Base-by-base conservation (phyloP, 805 yeast species). In the Priceomyces castillae region DNA sequence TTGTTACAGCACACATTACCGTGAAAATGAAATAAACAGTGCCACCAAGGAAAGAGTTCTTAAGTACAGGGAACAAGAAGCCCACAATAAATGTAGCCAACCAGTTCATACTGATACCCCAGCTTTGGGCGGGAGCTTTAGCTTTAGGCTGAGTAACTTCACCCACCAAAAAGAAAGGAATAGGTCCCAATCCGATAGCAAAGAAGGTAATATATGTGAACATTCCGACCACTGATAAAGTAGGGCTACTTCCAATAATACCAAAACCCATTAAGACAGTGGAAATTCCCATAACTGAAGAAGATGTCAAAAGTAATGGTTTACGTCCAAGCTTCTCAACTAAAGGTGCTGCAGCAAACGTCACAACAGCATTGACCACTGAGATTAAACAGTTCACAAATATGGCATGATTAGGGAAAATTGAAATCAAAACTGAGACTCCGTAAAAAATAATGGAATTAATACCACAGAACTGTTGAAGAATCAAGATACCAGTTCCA, bases 391-490 rank as follows among this genome's bases (percentile, higher is more conserved):
- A 82, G 57, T 90, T 92, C 52, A 90, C 78, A 7, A 76, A 52
- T 4, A 85, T 78, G 1, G 97, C 83, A 43, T 78, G 72, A 10
- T 77, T 66, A 1, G 98, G 97, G 49, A 89, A 75, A 3, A 86
- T 67, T 6, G 78, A 68, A n/a, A 82, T 72, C 40, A 94, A 70
- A 1, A 92, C 86, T 11, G 87, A 79, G 4, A 92, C 97, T 3
- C 99, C 99, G 61, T 92, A 94, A 59, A 92, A 88, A 16, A 94
- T 81, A 46, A 94, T 89, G 1, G 96, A 81, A 62, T 94, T 94
- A 59, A 94, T 87, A 26, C 99, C 99, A 53, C 89, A 82, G 45
- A 92, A 79, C 62, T 94, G 99, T 67, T 94, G 99, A 14, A 90
- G 84, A 16, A 83, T 67, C 72, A 90, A 77, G 14, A 89, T 74